Conservation (phyloP, 192 early-diverging fungal species). For the Backusella circina region DNA sequence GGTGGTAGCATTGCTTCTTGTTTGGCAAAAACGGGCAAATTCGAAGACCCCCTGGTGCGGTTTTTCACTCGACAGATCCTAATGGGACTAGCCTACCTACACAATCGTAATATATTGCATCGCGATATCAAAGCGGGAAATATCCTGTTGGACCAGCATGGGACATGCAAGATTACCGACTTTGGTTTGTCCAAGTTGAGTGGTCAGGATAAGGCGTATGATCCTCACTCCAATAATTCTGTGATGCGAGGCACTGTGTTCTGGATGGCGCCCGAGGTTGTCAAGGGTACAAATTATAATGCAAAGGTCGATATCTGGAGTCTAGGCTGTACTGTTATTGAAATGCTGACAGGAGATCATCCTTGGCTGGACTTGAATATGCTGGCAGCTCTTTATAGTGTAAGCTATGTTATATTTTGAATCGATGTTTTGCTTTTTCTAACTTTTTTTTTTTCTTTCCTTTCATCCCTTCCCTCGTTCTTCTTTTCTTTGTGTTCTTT, state of each 20-base stretch:
- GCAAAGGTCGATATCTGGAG: conserved; percentile 95
- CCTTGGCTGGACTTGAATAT: conserved; percentile 62
- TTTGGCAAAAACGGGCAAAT: conserved; percentile 67
- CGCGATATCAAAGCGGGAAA: conserved; percentile 84
- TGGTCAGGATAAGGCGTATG: conserved; percentile 40
- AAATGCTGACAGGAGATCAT: conserved; percentile 92
- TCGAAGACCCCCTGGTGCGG: conserved; percentile 69
- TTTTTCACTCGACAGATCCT: conserved; percentile 82
- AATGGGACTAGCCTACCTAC: conserved; percentile 82
- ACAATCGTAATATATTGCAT: conserved; percentile 70
- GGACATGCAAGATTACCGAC: conserved; percentile 92
- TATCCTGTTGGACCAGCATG: conserved; percentile 74
- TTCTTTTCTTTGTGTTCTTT: background rate
- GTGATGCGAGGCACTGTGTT: conserved; percentile 56
- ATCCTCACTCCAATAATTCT: conserved; percentile 43
- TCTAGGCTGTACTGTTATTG: conserved; percentile 84
- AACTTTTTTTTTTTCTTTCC: background rate
- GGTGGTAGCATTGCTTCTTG: conserved; percentile 85
- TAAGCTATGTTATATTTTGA: conserved; percentile 26
- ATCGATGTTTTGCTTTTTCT: conserved; percentile 32
- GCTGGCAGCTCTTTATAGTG: conserved; percentile 53
- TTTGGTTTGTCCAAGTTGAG: conserved; percentile 93
- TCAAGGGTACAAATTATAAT: conserved; percentile 71
- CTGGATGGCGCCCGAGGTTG: conserved; percentile 98
- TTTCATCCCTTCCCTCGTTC: background rate